phyloP scores from a whole-genome alignment of 192 early-diverging fungal species.

The Chytriomyces sp. region DNA sequence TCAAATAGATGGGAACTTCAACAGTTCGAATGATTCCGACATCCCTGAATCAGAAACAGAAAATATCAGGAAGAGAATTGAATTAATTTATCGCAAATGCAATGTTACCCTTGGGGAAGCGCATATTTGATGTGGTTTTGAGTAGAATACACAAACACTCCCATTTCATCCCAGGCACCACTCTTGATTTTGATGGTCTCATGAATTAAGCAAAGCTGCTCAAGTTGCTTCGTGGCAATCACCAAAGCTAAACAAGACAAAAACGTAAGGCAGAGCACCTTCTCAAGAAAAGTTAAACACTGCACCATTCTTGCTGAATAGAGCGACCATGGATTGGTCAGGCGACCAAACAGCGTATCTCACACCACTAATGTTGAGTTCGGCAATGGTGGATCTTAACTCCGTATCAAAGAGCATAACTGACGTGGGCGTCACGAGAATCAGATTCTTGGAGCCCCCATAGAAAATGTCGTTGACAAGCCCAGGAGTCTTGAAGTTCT shows the following conservation, averaged over 20 bases:
- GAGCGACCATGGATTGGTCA: slow-evolving; percentile 85
- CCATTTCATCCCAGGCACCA: slow-evolving; percentile 92
- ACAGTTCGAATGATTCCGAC: slow-evolving; percentile 96
- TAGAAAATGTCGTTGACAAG: slow-evolving; percentile 86
- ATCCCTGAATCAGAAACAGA: slow-evolving; percentile 71
- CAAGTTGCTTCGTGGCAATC: slow-evolving; percentile 82
- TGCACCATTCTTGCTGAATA: slow-evolving; percentile 94
- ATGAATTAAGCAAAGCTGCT: slow-evolving; percentile 88
- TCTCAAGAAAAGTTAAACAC: slow-evolving; percentile 1
- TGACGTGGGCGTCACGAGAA: slow-evolving; percentile 82
- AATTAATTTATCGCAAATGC: background rate
- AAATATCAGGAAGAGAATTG: background rate
- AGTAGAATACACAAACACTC: slow-evolving; percentile 93
- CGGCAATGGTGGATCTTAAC: slow-evolving; percentile 72
- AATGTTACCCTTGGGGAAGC: slow-evolving; percentile 80
- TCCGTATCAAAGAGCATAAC: slow-evolving; percentile 94
- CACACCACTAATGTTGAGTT: slow-evolving; percentile 82
- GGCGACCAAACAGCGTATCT: slow-evolving; percentile 94
- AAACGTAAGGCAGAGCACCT: background rate
- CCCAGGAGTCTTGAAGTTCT: slow-evolving; percentile 82
- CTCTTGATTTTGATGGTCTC: slow-evolving; percentile 99
- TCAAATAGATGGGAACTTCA: slow-evolving; percentile 94
- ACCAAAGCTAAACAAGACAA: slow-evolving; percentile 69
- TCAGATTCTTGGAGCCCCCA: slow-evolving; percentile 82
- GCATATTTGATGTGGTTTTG: slow-evolving; percentile 99